A percentile compares a stretch with the other conserved stretches of the same genome.
Evolutionary conservation across 345 rosid species (phyloP).

Genomic region (Citrus hindsii): DNA sequence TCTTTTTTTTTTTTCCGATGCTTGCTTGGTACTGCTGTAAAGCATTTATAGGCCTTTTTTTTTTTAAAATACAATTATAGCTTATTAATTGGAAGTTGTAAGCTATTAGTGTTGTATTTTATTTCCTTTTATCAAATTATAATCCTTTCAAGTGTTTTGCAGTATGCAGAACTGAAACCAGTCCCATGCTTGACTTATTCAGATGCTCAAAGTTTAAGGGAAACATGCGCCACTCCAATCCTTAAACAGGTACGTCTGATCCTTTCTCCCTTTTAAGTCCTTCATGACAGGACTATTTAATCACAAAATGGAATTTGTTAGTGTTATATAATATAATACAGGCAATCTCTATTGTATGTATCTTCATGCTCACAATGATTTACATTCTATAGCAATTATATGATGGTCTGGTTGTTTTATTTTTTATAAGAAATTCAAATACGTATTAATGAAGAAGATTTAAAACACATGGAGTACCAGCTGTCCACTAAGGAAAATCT

Average conservation of each 20-base stretch:
- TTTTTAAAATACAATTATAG: background rate
- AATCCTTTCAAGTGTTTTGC: conserved; percentile 15
- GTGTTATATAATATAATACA: background rate
- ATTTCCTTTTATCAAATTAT: background rate
- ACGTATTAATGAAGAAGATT: too few species aligned
- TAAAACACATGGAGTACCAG: too few species aligned
- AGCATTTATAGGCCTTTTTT: background rate
- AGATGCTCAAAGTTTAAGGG: conserved; percentile 71
- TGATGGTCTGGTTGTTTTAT: too few species aligned
- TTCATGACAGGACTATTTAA: background rate
- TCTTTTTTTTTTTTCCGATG: background rate
- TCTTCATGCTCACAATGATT: background rate
- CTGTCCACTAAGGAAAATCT: background rate
- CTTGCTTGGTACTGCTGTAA: background rate
- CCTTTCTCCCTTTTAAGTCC: background rate
- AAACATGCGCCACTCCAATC: conserved; percentile 72
- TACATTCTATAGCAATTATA: background rate
- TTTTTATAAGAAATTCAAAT: too few species aligned
- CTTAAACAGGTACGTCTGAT: conserved; percentile 68
- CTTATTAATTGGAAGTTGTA: background rate
- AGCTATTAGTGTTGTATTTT: background rate
- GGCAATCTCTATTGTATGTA: background rate
- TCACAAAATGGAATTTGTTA: background rate
- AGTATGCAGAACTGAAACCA: conserved; percentile 98
- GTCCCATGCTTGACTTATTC: conserved; percentile 86